A percentile compares a stretch with the other conserved stretches of the same genome.
phyloP scores from a whole-genome alignment of 1,284 basidiomycete species.

The Pyrrhoderma noxium region DNA sequence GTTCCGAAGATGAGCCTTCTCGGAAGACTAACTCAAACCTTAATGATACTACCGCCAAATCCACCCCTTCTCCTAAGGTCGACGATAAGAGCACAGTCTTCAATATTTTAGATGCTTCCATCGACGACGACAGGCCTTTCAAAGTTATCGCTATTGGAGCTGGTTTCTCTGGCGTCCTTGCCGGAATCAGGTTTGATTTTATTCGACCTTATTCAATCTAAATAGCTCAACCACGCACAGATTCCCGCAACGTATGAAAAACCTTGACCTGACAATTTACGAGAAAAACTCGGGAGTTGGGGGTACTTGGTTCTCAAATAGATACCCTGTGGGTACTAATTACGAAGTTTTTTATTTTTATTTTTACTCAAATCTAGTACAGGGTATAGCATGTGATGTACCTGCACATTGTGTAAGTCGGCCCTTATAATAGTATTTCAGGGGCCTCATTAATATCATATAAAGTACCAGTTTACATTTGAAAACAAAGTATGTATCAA shows the following conservation, averaged over 20 bases:
- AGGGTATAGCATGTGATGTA: slow-evolving; percentile 51
- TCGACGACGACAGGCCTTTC: slow-evolving; percentile 21
- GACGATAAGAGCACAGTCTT: too few relatives aligned
- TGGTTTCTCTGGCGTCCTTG: slow-evolving; percentile 27
- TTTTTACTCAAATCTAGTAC: background rate
- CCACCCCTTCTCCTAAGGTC: too few relatives aligned
- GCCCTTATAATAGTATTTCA: slow-evolving; percentile 2
- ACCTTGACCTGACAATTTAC: slow-evolving; percentile 49
- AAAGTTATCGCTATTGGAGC: slow-evolving; percentile 23
- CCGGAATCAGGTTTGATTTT: slow-evolving; percentile 23
- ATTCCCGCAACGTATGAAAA: slow-evolving; percentile 46
- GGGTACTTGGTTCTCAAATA: slow-evolving; percentile 47
- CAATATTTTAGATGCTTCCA: background rate
- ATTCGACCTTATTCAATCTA: slow-evolving; percentile 22
- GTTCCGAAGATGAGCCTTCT: too few relatives aligned
- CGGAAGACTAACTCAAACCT: too few relatives aligned
- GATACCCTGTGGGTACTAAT: slow-evolving; percentile 26
- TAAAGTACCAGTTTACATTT: slow-evolving; percentile 59
- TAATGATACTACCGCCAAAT: too few relatives aligned
- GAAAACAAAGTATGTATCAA: slow-evolving; percentile 42
- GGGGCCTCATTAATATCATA: background rate
- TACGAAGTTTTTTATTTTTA: background rate
- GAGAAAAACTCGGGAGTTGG: slow-evolving; percentile 54
- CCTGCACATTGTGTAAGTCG: slow-evolving; percentile 47
- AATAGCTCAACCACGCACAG: slow-evolving; percentile 29